Evolutionary conservation across 2,329 filamentous ascomycete species (phyloP), one percentile per base, ranked within the genome.

Genomic region (Penicillium sp.): DNA sequence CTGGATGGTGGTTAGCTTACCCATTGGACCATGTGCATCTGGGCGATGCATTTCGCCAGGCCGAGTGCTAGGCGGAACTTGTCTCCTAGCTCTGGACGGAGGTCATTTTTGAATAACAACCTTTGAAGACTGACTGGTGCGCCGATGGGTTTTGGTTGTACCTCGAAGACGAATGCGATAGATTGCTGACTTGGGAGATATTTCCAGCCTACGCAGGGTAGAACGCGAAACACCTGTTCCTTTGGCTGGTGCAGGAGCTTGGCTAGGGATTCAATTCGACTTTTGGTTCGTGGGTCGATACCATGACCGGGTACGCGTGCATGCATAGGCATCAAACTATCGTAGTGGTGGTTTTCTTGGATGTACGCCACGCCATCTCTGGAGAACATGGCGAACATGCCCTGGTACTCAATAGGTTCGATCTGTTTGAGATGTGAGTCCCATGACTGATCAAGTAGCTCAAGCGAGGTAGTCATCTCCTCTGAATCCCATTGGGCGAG

Each of bases 11-110:
- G 20, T 22, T 22, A 38, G 30, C 38, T 20, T 42, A 46, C 49
- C 49, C 44, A 51, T 46, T 51, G 49, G 36, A 51, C 43, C 44
- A 51, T 51, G 22, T 51, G 49, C 44, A 51, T 51, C 38, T 51
- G 44, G 24, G 49, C 43, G 14, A 51, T 46, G n/a, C 49, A 51
- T 11, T 46, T 36, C 3, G 49, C 42, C 8, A 51, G 44, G 30
- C 44, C 49, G 2, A 44, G 44, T 3, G 49, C 49, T 28, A 51
- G 49, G 9, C 49, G 49, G n/a, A 46, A 51, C 20, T 51, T 51
- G 28, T 51, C 49, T 13, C 44, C 49, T 4, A 51, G 16, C 24
- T 51, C 44, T 5, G 49, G 49, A 11, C 44, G 44, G 25, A 25
- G 36, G 13, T 51, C 49, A 4, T n/a, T 13, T 14, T 51, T 33